Percentiles rank a stretch among this genome's conserved stretches.
Evolutionary conservation across 768 basidiomycete species (phyloP).

Genomic region (Suillus subaureus): DNA sequence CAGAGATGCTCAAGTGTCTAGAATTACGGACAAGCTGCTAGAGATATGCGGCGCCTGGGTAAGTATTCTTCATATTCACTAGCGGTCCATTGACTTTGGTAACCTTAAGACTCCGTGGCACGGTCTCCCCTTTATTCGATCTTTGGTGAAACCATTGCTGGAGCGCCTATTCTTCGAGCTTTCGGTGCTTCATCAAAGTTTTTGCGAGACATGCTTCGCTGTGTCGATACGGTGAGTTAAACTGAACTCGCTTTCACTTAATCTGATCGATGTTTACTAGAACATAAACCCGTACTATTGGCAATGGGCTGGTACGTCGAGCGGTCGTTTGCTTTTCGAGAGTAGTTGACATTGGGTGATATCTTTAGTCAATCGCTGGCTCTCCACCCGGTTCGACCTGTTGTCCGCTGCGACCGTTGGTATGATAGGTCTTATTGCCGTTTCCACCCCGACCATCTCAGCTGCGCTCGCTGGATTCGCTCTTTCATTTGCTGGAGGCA

Average conservation of each 20-base stretch:
- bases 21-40: constrained; percentile 77
- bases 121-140: constrained; percentile 51
- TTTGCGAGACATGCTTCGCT: constrained; percentile 79
- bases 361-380: constrained; percentile 81
- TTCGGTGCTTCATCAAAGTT: constrained; percentile 91
- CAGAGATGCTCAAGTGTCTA: constrained; percentile 26
- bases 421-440: constrained; percentile 65
- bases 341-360: constrained; percentile 11
- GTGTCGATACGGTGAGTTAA: constrained; percentile 71
- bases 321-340: neutral
- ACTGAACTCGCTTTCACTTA: neutral
- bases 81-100: constrained; percentile 1
- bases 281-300: constrained; percentile 81
- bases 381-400: constrained; percentile 85
- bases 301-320: constrained; percentile 79
- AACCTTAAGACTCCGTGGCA: constrained; percentile 45
- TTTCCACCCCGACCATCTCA: constrained; percentile 69
- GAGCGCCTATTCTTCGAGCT: constrained; percentile 64
- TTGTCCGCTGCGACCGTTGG: constrained; percentile 74
- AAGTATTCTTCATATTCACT: constrained; percentile 20
- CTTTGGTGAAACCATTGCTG: constrained; percentile 52
- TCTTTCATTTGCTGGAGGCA: constrained; percentile 78
- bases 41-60: constrained; percentile 84
- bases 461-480: constrained; percentile 88
- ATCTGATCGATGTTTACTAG: constrained; percentile 26